phyloP scores from a whole-genome alignment of 495 filamentous ascomycete species.

The Beverwykella pulmonaria region DNA sequence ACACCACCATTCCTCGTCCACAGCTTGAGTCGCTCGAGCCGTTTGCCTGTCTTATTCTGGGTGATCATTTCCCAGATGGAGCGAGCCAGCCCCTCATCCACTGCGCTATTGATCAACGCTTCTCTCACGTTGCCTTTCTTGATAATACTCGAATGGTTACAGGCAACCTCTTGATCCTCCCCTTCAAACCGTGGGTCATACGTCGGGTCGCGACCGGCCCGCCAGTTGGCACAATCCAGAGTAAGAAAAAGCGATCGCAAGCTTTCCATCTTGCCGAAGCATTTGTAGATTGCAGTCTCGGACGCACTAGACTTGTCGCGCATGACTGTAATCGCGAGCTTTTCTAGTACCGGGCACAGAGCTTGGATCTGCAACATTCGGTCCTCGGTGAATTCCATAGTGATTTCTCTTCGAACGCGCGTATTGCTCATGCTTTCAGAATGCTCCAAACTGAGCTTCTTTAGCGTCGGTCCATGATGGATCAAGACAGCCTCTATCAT shows the following conservation, averaged over 20 bases:
- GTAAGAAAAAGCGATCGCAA: constrained; percentile 22
- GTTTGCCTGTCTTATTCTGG: constrained; percentile 20
- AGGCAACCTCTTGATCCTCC: constrained; percentile 18
- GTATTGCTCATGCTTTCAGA: background rate
- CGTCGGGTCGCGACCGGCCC: constrained; percentile 14
- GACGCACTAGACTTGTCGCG: constrained; percentile 28
- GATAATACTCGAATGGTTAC: background rate
- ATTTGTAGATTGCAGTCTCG: constrained; percentile 27
- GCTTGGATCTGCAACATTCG: constrained; percentile 25
- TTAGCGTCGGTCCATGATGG: constrained; percentile 20
- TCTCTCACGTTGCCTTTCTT: constrained; percentile 21
- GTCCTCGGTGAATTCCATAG: constrained; percentile 27
- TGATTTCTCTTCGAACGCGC: constrained; percentile 25
- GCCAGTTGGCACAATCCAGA: constrained; percentile 31
- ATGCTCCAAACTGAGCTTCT: constrained; percentile 24
- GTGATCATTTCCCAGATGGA: constrained; percentile 26
- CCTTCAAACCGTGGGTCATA: constrained; percentile 22
- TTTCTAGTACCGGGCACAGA: constrained; percentile 20
- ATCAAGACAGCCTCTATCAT: constrained; percentile 19
- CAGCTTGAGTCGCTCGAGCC: constrained; percentile 22
- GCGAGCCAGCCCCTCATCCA: constrained; percentile 29
- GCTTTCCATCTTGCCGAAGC: constrained; percentile 21
- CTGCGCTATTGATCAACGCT: constrained; percentile 28
- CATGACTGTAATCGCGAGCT: constrained; percentile 25
- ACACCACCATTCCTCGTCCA: constrained; percentile 19